These are phyloP conservation scores for Ophiostoma perfectum DNA, from an alignment of 2,329 filamentous ascomycete genomes.

Conservation along the genomic window DNA sequence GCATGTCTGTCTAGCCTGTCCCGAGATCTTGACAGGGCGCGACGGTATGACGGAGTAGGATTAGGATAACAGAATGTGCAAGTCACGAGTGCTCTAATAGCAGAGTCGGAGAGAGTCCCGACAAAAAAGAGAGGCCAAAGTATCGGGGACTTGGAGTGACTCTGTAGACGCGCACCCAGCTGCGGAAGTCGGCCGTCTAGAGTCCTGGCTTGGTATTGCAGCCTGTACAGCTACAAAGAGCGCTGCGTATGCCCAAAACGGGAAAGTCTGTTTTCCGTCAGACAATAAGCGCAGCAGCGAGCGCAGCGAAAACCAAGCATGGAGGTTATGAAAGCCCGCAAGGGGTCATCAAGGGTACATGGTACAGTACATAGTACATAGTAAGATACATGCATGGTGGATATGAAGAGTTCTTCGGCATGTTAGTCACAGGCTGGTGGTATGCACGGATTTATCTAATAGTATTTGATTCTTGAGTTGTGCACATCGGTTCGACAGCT, in stretches of 20 bases:
- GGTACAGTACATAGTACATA: no score
- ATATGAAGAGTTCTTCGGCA: no score
- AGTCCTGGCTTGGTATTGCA: background rate
- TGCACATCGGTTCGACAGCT: no score
- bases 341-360: no score
- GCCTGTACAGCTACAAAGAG: background rate
- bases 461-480: no score
- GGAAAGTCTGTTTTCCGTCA: background rate
- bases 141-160: background rate
- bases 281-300: background rate
- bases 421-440: no score
- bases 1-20: background rate
- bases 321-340: background rate
- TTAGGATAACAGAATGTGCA: background rate
- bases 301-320: background rate
- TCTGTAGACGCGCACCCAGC: background rate
- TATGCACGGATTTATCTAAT: no score
- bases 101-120: no score
- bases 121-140: background rate
- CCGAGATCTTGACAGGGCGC: background rate
- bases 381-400: no score
- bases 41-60: background rate
- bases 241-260: slow-evolving; percentile 2
- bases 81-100: background rate
- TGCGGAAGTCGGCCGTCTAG: background rate